These are phyloP conservation scores for Acanthamoeba polyphaga DNA, from an alignment of 208 protist genomes.

Conservation along the genomic window DNA sequence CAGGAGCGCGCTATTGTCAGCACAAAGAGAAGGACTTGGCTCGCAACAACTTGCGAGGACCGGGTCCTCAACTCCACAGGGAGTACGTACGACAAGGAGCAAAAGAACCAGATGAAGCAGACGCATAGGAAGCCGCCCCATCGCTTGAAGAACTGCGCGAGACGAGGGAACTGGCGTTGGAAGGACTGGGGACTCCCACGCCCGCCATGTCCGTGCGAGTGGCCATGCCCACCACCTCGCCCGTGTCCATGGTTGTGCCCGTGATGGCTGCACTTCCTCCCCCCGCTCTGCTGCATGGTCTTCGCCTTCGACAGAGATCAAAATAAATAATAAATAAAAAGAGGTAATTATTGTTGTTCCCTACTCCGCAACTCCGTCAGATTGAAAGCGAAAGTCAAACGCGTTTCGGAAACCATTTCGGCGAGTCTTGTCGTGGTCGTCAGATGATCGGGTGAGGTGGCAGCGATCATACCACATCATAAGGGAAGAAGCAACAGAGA, in stretches of 20 bases:
- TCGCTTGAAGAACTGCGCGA: not conserved
- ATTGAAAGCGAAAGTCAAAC: too few species aligned
- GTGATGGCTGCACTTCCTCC: not conserved
- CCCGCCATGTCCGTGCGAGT: not conserved
- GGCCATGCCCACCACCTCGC: not conserved
- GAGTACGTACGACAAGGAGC: not conserved
- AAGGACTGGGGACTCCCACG: not conserved
- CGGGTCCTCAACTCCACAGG: too few species aligned
- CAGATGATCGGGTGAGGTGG: not conserved
- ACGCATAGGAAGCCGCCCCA: not conserved
- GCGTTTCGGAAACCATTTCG: too few species aligned
- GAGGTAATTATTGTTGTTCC: too few species aligned
- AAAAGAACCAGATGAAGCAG: constrained; percentile 1
- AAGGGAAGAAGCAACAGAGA: not conserved
- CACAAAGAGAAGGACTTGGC: not conserved
- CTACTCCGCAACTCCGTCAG: too few species aligned
- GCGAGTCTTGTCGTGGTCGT: too few species aligned
- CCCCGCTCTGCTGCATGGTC: not conserved
- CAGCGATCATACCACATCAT: not conserved
- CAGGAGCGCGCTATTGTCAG: too few species aligned
- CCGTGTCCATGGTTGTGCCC: not conserved
- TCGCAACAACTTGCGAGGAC: too few species aligned
- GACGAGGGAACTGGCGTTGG: not conserved
- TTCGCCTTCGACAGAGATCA: too few species aligned
- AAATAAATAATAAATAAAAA: too few species aligned